phyloP scores from a whole-genome alignment of 805 yeast species.

The Ogataea trehaloabstinens region DNA sequence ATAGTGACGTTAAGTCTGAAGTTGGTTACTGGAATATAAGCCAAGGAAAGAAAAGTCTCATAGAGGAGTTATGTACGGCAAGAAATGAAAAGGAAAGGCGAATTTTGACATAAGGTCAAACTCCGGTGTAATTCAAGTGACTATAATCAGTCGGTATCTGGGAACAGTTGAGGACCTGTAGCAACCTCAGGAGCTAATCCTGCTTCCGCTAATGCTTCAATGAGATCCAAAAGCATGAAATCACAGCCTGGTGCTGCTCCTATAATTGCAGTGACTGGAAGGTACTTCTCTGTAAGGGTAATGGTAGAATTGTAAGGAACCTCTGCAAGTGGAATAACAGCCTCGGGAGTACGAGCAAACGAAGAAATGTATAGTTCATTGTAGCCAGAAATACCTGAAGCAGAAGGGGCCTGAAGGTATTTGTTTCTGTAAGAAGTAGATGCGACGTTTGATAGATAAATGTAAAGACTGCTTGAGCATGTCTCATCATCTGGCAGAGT shows the following conservation, averaged over 20 bases:
- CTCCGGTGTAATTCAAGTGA: too few relatives aligned
- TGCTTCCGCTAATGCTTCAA: slow-evolving; percentile 6
- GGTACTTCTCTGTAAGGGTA: slow-evolving; percentile 11
- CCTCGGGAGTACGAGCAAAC: slow-evolving; percentile 14
- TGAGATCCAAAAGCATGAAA: slow-evolving; percentile 11
- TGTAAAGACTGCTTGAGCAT: slow-evolving; percentile 10
- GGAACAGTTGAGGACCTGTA: slow-evolving; percentile 6
- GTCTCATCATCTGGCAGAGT: slow-evolving; percentile 8
- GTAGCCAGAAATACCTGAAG: slow-evolving; percentile 6
- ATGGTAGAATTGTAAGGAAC: slow-evolving; percentile 12
- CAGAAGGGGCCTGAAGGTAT: slow-evolving; percentile 8
- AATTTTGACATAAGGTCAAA: too few relatives aligned
- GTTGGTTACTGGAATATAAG: too few relatives aligned
- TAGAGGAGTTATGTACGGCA: too few relatives aligned
- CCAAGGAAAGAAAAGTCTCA: too few relatives aligned
- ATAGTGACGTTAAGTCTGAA: too few relatives aligned
- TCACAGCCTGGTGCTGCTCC: slow-evolving; percentile 16
- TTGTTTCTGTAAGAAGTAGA: slow-evolving; percentile 10
- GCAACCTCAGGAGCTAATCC: slow-evolving; percentile 8
- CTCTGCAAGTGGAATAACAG: slow-evolving; percentile 12
- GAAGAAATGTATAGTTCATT: slow-evolving; percentile 12
- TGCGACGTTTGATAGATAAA: slow-evolving; percentile 8
- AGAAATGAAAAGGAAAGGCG: too few relatives aligned
- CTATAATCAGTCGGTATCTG: slow-evolving; percentile 1
- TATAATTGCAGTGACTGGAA: slow-evolving; percentile 12